These are phyloP conservation scores for Carex cristatella DNA, from an alignment of 176 grass and related monocot genomes.

Conservation along the genomic window DNA sequence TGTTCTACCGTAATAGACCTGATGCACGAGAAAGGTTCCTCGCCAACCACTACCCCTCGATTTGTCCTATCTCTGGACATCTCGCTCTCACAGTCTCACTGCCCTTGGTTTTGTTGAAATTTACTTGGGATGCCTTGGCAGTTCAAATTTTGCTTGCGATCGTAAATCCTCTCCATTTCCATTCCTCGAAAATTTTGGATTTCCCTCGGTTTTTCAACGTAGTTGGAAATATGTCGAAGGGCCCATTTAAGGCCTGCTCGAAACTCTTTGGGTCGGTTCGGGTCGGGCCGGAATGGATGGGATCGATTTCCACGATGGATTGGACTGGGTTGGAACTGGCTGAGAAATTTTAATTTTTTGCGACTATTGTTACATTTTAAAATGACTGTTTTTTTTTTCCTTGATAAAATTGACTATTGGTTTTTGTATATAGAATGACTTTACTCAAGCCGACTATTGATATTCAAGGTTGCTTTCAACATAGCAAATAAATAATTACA, in stretches of 20 bases:
- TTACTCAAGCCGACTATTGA: too few relatives aligned
- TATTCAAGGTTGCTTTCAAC: too few relatives aligned
- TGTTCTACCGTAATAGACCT: not conserved
- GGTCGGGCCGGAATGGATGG: not conserved
- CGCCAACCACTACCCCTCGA: not conserved
- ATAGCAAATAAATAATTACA: too few relatives aligned
- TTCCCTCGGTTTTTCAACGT: slow-evolving; percentile 1
- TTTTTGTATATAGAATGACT: too few relatives aligned
- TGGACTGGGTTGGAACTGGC: too few relatives aligned
- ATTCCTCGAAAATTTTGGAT: not conserved
- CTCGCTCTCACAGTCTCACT: not conserved
- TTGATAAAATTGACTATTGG: too few relatives aligned
- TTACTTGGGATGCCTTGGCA: not conserved
- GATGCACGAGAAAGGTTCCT: not conserved
- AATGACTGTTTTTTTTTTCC: too few relatives aligned
- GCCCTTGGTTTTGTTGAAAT: not conserved
- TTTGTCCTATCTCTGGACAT: not conserved
- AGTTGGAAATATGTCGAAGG: not conserved
- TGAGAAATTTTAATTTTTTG: not conserved
- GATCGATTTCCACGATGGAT: not conserved
- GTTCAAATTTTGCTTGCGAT: not conserved
- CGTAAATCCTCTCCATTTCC: not conserved
- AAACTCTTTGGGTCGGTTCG: not conserved
- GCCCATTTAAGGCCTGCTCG: not conserved
- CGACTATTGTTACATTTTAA: too few relatives aligned